Evolutionary conservation across 352 stramenopile genomes (phyloP), one percentile per base, ranked within the genome.

Genomic region (Pythium guiyangense): DNA sequence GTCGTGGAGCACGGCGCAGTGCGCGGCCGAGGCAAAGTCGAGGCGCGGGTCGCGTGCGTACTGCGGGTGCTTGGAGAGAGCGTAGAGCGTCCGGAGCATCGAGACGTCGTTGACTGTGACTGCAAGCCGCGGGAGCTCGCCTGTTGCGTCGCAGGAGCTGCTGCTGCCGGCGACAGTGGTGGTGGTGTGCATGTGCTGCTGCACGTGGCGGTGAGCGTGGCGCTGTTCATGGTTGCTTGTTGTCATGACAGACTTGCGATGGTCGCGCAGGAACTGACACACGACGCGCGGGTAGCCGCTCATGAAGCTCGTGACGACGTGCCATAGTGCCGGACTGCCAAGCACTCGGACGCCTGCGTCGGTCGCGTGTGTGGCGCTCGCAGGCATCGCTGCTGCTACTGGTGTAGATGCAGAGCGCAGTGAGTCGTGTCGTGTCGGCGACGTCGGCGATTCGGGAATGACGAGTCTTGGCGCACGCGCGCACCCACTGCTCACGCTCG

Each of bases 241-340:
- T 46, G 42, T 17, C n/a, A 26, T 18, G 42, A 17, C 15, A 14
- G 37, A 14, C 12, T 46, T 9, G 42, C 42, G 15, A 17, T 46
- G 42, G 15, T 46, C 18, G n/a, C 9, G 42, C n/a, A 46, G 6
- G 42, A 46, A 46, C 42, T n/a, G 15, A 17, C 42, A 26, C 42
- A 46, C 42, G 18, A 22, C n/a, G 6, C 42, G 42, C 15, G 42
- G 42, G 42, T 46, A 46, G 14, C 42, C 42, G n/a, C 15, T 25
- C 42, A 46, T 46, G 42, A 46, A 46, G 42, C 42, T 46, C 42
- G 42, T 46, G 17, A 46, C 42, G 18, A 46, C n/a, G 42, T 25
- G 42, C 42, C 42, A 46, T 46, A 46, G 42, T 18, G n/a, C n/a
- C 8, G 42, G 42, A 22, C 42, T 26, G 1, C 42, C 42, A 17